Conservation (phyloP, 2,329 filamentous ascomycete genomes). For the Purpureocillium takamizusanense region DNA sequence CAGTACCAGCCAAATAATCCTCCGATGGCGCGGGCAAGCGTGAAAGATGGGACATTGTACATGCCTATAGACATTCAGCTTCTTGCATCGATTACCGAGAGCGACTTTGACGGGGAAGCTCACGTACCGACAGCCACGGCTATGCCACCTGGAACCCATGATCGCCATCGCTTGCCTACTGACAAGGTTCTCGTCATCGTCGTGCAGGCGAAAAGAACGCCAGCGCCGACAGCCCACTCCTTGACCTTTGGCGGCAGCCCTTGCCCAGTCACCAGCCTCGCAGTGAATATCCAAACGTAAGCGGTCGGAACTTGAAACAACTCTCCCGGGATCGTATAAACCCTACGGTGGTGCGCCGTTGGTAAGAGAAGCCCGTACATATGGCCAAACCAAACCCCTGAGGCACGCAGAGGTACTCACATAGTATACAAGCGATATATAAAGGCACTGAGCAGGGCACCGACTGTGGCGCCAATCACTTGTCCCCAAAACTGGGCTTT, state of each 20-base stretch:
- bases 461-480: slow-evolving; percentile 78
- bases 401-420: slow-evolving; percentile 16
- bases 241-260: slow-evolving; percentile 77
- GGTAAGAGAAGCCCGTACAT: no score
- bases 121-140: slow-evolving; percentile 77
- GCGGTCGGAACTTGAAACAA: slow-evolving; percentile 91
- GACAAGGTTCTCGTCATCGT: slow-evolving; percentile 62
- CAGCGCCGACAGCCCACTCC: slow-evolving; percentile 71
- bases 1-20: slow-evolving; percentile 72
- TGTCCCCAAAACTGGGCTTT: slow-evolving; percentile 97
- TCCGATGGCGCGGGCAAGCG: slow-evolving; percentile 75
- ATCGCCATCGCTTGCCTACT: slow-evolving; percentile 53
- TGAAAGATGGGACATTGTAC: slow-evolving; percentile 97
- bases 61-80: slow-evolving; percentile 57
- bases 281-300: slow-evolving; percentile 97
- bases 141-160: slow-evolving; percentile 82
- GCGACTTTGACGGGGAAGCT: neutral
- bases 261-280: slow-evolving; percentile 81
- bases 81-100: neutral
- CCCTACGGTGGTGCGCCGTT: slow-evolving; percentile 29
- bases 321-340: slow-evolving; percentile 81
- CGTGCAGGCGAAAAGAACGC: slow-evolving; percentile 59
- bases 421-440: slow-evolving; percentile 83
- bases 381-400: no score
- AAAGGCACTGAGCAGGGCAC: slow-evolving; percentile 75